These are phyloP conservation scores for Cyberlindnera samutprakarnensis DNA, from an alignment of 805 yeast species.

Conservation along the genomic window DNA sequence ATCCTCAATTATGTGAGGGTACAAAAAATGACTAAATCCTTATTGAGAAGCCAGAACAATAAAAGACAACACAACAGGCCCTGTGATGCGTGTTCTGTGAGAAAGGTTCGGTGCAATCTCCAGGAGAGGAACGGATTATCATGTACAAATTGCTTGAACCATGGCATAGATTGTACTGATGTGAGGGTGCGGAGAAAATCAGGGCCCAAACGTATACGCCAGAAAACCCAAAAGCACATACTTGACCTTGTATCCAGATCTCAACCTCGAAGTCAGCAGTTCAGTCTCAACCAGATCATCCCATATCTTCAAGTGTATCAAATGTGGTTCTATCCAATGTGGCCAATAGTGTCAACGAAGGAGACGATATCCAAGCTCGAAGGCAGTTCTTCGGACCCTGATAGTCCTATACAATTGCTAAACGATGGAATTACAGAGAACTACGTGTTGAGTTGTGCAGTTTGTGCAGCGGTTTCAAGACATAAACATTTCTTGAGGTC, in stretches of 20 bases:
- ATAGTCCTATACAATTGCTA: conserved; percentile 5
- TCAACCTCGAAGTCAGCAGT: not conserved
- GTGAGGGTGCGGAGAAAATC: conserved; percentile 18
- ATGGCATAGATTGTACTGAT: conserved; percentile 17
- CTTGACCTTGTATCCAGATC: conserved; percentile 4
- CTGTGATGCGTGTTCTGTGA: conserved; percentile 22
- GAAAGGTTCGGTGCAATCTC: conserved; percentile 20
- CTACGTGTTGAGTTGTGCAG: conserved; percentile 17
- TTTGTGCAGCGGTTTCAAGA: conserved; percentile 18
- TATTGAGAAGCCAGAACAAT: no score
- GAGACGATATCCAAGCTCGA: conserved; percentile 10
- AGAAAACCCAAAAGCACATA: conserved; percentile 17
- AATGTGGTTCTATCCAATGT: conserved; percentile 21
- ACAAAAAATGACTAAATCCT: no score
- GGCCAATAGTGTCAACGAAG: conserved; percentile 19
- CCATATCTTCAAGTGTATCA: conserved; percentile 19
- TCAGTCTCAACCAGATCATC: conserved; percentile 14
- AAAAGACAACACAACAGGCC: no score
- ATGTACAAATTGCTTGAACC: conserved; percentile 19
- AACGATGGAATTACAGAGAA: conserved; percentile 9
- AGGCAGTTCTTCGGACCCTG: conserved; percentile 1
- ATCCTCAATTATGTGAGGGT: no score
- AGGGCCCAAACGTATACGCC: conserved; percentile 19
- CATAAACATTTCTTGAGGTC: conserved; percentile 18
- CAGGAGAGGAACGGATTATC: conserved; percentile 5